These are phyloP conservation scores for Ceratobasidium sp. DNA, from an alignment of 1,284 basidiomycete species.

Conservation along the genomic window DNA sequence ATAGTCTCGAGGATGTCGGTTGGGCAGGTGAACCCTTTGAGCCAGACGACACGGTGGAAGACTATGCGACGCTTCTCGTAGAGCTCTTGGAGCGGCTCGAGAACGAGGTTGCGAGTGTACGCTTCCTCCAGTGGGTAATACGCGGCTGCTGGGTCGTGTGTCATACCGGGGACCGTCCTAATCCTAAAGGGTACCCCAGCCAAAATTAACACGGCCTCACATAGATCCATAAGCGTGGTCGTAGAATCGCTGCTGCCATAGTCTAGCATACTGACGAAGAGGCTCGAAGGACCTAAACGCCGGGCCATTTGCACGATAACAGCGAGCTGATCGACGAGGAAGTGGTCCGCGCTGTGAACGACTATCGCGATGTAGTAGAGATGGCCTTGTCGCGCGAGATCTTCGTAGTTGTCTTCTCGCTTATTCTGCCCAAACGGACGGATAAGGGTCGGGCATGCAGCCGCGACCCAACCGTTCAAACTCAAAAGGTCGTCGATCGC, in stretches of 20 bases:
- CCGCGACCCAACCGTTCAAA: conserved; percentile 99
- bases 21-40: conserved; percentile 97
- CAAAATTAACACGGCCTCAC: conserved; percentile 90
- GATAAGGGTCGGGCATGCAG: conserved; percentile 88
- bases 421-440: conserved; percentile 92
- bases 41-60: conserved; percentile 92
- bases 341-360: conserved; percentile 96
- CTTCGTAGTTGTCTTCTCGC: conserved; percentile 86
- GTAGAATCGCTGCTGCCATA: conserved; percentile 94
- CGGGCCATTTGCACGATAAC: conserved; percentile 94
- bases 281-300: conserved; percentile 84
- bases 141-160: conserved; percentile 82
- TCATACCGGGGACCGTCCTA: conserved; percentile 88
- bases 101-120: conserved; percentile 88
- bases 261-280: conserved; percentile 97
- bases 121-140: conserved; percentile 97
- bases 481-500: conserved; percentile 92
- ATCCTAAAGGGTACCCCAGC: conserved; percentile 93
- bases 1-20: conserved; percentile 96
- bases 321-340: conserved; percentile 95
- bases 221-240: conserved; percentile 90
- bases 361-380: conserved; percentile 95
- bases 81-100: conserved; percentile 91
- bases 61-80: conserved; percentile 79
- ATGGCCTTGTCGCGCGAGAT: conserved; percentile 82